phyloP scores from a whole-genome alignment of 768 basidiomycete species.

The Rubroboletus satanas region DNA sequence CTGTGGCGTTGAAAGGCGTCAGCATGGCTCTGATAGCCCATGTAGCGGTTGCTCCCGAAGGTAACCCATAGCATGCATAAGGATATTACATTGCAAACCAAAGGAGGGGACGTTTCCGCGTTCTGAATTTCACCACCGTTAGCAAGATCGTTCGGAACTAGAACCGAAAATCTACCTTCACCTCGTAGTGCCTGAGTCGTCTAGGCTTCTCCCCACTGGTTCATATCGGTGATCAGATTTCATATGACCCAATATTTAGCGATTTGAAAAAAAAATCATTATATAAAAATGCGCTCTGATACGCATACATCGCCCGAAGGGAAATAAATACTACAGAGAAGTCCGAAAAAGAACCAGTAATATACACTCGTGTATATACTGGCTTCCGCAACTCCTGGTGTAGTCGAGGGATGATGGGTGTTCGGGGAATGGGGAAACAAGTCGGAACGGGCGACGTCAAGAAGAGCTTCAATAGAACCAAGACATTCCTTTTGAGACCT shows the following conservation, averaged over 20 bases:
- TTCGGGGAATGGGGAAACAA: neutral
- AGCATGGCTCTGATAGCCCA: neutral
- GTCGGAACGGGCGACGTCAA: neutral
- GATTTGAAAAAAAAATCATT: neutral
- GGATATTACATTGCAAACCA: neutral
- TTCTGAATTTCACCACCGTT: neutral
- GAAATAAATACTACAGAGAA: neutral
- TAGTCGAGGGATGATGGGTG: neutral
- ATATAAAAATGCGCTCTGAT: neutral
- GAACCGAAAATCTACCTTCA: neutral
- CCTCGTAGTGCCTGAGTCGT: neutral
- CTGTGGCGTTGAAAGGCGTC: neutral
- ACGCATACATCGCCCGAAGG: neutral
- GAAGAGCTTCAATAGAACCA: neutral
- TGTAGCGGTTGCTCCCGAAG: neutral
- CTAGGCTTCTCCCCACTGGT: neutral
- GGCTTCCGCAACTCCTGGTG: neutral
- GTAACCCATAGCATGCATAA: neutral
- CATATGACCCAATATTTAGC: neutral
- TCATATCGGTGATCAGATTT: neutral
- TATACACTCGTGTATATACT: neutral
- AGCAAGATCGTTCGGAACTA: neutral
- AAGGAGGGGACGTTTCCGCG: too few relatives aligned
- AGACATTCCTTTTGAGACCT: neutral
- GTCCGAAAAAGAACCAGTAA: conserved; percentile 2